Base-by-base conservation (phyloP, 176 grass and related monocot genomes). In the Themeda triandra region DNA sequence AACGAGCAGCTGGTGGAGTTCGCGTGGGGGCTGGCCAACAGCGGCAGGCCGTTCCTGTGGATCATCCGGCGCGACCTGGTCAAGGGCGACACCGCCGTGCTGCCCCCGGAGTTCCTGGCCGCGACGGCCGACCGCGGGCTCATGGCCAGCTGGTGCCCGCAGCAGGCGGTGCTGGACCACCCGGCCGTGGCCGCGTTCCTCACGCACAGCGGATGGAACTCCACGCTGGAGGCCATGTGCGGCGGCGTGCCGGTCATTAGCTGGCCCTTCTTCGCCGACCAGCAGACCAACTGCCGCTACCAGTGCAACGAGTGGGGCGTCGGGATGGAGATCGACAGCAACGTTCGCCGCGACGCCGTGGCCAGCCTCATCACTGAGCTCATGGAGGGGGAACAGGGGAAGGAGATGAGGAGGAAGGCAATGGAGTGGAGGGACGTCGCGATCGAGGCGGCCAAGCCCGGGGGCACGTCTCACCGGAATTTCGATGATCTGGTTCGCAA, bases 181-280 rank as follows among this genome's bases (percentile, higher is more conserved):
- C 92, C 92, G 0, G 53, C 92, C 7, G 75, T 97, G 0, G 88
- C 88, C 15, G 84, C 85, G 5, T 97, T 97, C 83, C 88, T 97
- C 21, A 94, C 92, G 49, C 94, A 94, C 75, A 84, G 89, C 39
- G 92, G 94, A 0, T 97, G 94, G 92, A 97, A 97, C 73, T 97
- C 92, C 14, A 78, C 87, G 21, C 72, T 92, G 5, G 92, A 97
- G 85, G 80, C 92, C 83, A 83, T 97, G 12, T 91, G 86, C 75
- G 65, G 74, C 41, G 95, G 92, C 27, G 88, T 97, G 53, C 95
- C 95, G 0, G 88, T 97, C 77, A 78, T 97, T 53, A 89, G 88
- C 85, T 97, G 92, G 95, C 92, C 95, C 0, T 97, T 94, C 87
- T 97, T 97, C 60, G 92, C 90, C 3, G 95, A 94, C 74, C 95